phyloP scores from a whole-genome alignment of 352 stramenopile genomes.

The Pythium sukuiense region DNA sequence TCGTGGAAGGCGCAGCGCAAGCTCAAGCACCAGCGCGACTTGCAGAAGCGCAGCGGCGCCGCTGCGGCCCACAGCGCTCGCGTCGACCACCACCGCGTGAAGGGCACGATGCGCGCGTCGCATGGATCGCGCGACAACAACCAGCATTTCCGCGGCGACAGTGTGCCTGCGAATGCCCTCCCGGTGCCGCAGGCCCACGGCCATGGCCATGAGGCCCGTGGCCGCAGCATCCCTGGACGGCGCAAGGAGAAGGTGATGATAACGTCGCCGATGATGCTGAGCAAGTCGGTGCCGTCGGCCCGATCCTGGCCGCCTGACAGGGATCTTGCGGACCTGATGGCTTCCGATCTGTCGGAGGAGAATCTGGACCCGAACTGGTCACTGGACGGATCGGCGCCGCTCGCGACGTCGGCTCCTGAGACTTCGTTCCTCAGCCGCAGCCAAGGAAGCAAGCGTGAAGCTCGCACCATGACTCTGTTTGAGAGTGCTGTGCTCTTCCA shows the following conservation, averaged over 20 bases:
- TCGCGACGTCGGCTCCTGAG: slow-evolving; percentile 52
- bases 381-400: slow-evolving; percentile 15
- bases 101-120: neutral
- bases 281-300: slow-evolving; percentile 46
- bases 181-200: neutral
- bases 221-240: slow-evolving; percentile 39
- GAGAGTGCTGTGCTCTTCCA: slow-evolving; percentile 81
- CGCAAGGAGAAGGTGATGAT: slow-evolving; percentile 21
- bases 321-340: slow-evolving; percentile 11
- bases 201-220: too few species aligned
- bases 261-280: slow-evolving; percentile 29
- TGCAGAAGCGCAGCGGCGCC: slow-evolving; percentile 31
- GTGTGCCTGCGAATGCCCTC: neutral
- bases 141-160: slow-evolving; percentile 7
- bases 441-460: slow-evolving; percentile 40
- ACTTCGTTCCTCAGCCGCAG: slow-evolving; percentile 31
- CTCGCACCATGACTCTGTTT: slow-evolving; percentile 74
- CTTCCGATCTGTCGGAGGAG: slow-evolving; percentile 34
- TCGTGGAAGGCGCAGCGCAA: slow-evolving; percentile 66
- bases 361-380: slow-evolving; percentile 33
- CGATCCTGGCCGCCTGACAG: slow-evolving; percentile 53
- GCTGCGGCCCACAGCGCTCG: neutral
- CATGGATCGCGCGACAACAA: slow-evolving; percentile 38
- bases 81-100: slow-evolving; percentile 38
- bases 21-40: slow-evolving; percentile 66